phyloP scores from a whole-genome alignment of 2,329 filamentous ascomycete species.

The Fusarium irregulare region DNA sequence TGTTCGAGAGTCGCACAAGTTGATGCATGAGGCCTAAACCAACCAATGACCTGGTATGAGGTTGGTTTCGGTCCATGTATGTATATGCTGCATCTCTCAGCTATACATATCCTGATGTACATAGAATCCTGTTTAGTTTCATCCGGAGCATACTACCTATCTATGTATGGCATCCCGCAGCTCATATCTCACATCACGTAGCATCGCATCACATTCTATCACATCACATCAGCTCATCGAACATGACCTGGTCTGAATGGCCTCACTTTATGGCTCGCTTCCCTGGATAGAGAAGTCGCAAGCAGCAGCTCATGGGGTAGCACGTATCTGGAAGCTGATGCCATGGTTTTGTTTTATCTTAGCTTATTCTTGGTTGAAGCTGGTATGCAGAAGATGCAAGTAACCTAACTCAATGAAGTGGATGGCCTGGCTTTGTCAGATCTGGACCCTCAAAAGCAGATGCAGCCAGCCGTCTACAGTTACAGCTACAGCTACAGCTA shows the following conservation, averaged over 20 bases:
- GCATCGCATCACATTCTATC: constrained; percentile 17
- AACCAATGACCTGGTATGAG: constrained; percentile 20
- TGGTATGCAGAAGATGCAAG: constrained; percentile 1
- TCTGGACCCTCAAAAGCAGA: constrained; percentile 34
- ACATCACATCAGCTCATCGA: constrained; percentile 21
- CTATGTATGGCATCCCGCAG: constrained; percentile 14
- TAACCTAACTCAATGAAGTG: not conserved
- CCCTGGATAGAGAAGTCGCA: not conserved
- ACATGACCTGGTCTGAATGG: not conserved
- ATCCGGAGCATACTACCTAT: constrained; percentile 1
- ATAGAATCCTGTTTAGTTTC: constrained; percentile 5
- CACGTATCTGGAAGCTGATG: constrained; percentile 21
- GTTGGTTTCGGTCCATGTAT: constrained; percentile 10
- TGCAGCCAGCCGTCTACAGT: constrained; percentile 5
- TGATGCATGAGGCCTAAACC: constrained; percentile 33
- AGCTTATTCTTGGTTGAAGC: not conserved
- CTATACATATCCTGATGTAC: not conserved
- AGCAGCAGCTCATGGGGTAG: constrained; percentile 2
- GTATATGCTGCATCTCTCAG: not conserved
- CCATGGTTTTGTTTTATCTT: constrained; percentile 5
- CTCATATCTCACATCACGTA: constrained; percentile 21
- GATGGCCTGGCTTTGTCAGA: constrained; percentile 29
- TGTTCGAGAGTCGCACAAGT: constrained; percentile 12
- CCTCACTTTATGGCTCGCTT: not conserved
- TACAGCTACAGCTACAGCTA: constrained; percentile 5